A percentile compares a stretch with the other conserved stretches of the same genome.
phyloP scores from a whole-genome alignment of 228 moss, liverwort and hornwort genomes.

The Sphagnum magellanicum region DNA sequence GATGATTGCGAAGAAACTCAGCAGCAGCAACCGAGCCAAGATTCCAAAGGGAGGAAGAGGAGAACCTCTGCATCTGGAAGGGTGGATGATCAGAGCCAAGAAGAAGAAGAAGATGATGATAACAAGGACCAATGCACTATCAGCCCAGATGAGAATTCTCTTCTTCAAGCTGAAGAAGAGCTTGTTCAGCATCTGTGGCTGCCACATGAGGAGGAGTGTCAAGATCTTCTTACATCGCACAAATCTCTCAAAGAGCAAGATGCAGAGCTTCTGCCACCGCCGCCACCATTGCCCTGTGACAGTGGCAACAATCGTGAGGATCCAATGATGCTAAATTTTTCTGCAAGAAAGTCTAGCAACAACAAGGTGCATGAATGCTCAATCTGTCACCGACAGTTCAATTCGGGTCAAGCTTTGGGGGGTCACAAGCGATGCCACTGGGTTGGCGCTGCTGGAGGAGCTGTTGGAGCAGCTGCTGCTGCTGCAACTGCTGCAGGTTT shows the following conservation, averaged over 20 bases:
- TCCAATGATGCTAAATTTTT: conserved; percentile 44
- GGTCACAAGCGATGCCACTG: conserved; percentile 98
- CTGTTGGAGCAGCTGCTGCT: too few relatives aligned
- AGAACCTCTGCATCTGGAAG: background rate
- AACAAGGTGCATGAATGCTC: conserved; percentile 69
- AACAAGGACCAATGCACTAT: conserved; percentile 8
- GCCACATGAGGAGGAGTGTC: conserved; percentile 23
- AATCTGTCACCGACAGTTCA: conserved; percentile 72
- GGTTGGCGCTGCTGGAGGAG: conserved; percentile 21
- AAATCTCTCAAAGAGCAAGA: conserved; percentile 48
- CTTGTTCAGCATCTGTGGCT: conserved; percentile 12
- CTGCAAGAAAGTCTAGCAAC: conserved; percentile 30
- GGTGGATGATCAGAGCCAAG: conserved; percentile 33
- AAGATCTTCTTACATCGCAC: conserved; percentile 37
- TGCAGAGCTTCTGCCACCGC: too few relatives aligned
- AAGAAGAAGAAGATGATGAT: conserved; percentile 37
- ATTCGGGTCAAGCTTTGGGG: conserved; percentile 86
- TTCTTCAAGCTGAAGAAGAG: conserved; percentile 62
- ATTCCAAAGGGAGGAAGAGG: too few relatives aligned
- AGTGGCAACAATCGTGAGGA: conserved; percentile 66
- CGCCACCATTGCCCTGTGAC: conserved; percentile 8
- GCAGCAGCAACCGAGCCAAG: too few relatives aligned
- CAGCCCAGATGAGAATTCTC: conserved; percentile 49
- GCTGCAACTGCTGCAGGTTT: conserved; percentile 30
- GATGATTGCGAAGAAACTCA: too few relatives aligned